Evolutionary conservation across 768 basidiomycete genomes (phyloP), one percentile per base, ranked within the genome.

Genomic region (Suillus sp.): DNA sequence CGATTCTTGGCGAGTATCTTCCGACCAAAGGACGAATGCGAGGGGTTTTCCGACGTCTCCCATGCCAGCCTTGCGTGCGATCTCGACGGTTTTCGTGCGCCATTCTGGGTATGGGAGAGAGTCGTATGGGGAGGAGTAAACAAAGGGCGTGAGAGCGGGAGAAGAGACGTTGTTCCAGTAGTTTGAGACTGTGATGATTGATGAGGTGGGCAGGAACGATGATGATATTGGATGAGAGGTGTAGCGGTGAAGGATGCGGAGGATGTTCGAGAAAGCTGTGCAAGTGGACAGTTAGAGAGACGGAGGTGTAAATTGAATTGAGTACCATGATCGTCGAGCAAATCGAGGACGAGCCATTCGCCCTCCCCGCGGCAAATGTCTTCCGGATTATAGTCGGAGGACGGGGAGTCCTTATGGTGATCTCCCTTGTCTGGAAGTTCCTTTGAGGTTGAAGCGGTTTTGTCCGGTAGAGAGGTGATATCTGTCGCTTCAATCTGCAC

Each of bases 91-190:
- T 2, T 79, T 78, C 0, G 77, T 68, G 0, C 89, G 82, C 89
- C 89, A 91, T 66, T 89, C 88, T 0, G 89, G 89, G 70, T 87
- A 90, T 0, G 82, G 83, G 1, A 88, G 71, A 0, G 82, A 66
- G 60, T 71, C 71, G 27, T 71, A 75, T 14, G 73, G 71, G n/a
- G 69, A 71, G 5, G 71, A 75, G 42, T 71, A 76, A 18, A 67
- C 63, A 3, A 72, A 68, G 14, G 72, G 70, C 3, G 72, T 73
- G 10, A 69, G 67, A 47, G 66, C 61, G 7, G 51, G 65, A 48
- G 62, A 62, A 42, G 66, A 54, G 11, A 59, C 45, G 43, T 37
- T 47, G n/a, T 43, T 47, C 47, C 45, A 13, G 73, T 75, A 1
- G 75, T 65, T 20, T 83, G 77, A 88, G 82, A 90, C 66, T 82